These are phyloP conservation scores for Nigrospora oryzae DNA, from an alignment of 2,329 filamentous ascomycete species.

Conservation along the genomic window DNA sequence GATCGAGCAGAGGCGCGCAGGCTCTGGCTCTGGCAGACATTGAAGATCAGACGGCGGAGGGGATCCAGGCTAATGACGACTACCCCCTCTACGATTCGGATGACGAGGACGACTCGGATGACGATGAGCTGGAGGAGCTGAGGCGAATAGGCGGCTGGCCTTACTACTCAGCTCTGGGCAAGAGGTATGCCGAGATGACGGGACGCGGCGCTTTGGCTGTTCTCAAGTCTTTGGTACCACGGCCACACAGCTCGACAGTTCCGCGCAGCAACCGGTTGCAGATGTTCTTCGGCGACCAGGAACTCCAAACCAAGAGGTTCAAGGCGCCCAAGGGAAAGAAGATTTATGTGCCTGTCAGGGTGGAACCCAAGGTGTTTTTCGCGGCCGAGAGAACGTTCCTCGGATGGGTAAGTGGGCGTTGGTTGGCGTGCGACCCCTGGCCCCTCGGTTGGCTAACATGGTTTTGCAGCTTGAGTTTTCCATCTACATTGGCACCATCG, in stretches of 20 bases:
- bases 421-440: not conserved
- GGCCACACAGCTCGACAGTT: constrained; percentile 46
- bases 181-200: constrained; percentile 32
- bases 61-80: constrained; percentile 53
- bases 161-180: constrained; percentile 57
- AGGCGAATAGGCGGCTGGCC: constrained; percentile 66
- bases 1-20: constrained; percentile 10
- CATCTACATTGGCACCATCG: constrained; percentile 85
- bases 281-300: constrained; percentile 42
- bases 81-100: constrained; percentile 89
- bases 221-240: constrained; percentile 43
- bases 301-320: constrained; percentile 52
- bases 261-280: constrained; percentile 46
- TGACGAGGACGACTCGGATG: constrained; percentile 63
- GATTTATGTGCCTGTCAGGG: constrained; percentile 90
- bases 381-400: constrained; percentile 94
- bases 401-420: constrained; percentile 62
- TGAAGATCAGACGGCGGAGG: constrained; percentile 72
- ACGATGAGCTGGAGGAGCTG: constrained; percentile 70
- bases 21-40: constrained; percentile 43
- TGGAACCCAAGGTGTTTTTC: constrained; percentile 97
- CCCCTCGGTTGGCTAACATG: too few relatives aligned
- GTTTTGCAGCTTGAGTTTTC: constrained; percentile 74
- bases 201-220: constrained; percentile 32
- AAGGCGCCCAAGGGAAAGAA: constrained; percentile 76